Conservation (phyloP, 805 yeast genomes). For the Candida ovalis region DNA sequence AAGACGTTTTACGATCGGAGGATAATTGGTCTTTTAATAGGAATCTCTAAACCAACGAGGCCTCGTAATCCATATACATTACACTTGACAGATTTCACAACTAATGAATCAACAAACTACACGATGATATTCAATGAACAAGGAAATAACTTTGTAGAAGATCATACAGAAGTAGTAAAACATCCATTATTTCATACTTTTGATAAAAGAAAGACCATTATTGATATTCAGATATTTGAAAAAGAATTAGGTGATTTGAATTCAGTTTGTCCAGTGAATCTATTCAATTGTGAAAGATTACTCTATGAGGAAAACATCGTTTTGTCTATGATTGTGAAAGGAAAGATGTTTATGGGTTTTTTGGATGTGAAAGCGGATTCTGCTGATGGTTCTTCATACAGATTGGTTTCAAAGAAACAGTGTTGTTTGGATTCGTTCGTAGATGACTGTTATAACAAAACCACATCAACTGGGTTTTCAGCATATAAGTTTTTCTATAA, state of each 20-base stretch:
- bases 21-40: slow-evolving; percentile 19
- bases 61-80: slow-evolving; percentile 13
- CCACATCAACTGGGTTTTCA: background rate
- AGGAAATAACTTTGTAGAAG: background rate
- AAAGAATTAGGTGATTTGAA: background rate
- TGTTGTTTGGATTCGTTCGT: slow-evolving; percentile 1
- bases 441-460: background rate
- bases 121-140: background rate
- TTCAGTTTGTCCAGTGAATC: background rate
- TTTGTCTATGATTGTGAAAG: slow-evolving; percentile 8
- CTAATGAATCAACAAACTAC: background rate
- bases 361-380: slow-evolving; percentile 11
- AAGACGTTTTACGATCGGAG: slow-evolving; percentile 7
- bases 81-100: slow-evolving; percentile 24
- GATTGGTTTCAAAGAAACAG: slow-evolving; percentile 1
- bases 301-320: slow-evolving; percentile 3
- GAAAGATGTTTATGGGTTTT: slow-evolving; percentile 3
- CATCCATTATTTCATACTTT: background rate
- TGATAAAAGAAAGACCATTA: background rate
- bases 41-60: slow-evolving; percentile 13
- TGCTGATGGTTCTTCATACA: background rate
- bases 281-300: background rate
- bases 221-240: slow-evolving; percentile 2
- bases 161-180: background rate
- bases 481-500: background rate